Evolutionary conservation across 345 rosid genomes (phyloP).

Genomic region (Nasturtium officinale): DNA sequence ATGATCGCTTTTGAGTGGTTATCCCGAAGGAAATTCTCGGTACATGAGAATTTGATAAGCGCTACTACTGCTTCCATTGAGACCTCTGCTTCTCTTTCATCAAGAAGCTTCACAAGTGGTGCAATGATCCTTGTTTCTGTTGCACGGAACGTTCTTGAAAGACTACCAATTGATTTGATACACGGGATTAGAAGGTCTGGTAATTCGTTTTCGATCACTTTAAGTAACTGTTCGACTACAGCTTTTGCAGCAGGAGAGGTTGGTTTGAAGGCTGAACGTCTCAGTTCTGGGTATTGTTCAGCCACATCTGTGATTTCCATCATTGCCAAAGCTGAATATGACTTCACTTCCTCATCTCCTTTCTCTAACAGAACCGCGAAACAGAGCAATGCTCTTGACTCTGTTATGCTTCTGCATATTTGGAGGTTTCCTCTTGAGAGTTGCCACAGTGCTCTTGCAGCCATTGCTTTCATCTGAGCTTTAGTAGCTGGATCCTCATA

Average conservation of each 20-base stretch:
- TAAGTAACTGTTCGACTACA: conserved; percentile 64
- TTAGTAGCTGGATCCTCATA: conserved; percentile 58
- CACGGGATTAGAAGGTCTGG: conserved; percentile 59
- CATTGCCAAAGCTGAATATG: conserved; percentile 68
- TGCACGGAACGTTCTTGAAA: conserved; percentile 80
- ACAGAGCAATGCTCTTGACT: conserved; percentile 70
- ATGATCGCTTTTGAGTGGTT: conserved; percentile 64
- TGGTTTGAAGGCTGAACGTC: conserved; percentile 75
- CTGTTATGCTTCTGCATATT: conserved; percentile 65
- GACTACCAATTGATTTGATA: conserved; percentile 65
- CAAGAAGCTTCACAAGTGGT: conserved; percentile 70
- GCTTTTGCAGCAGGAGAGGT: conserved; percentile 72
- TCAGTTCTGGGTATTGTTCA: conserved; percentile 58
- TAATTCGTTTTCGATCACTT: conserved; percentile 55
- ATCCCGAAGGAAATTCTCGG: conserved; percentile 60
- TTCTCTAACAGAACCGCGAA: conserved; percentile 67
- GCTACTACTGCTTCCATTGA: conserved; percentile 64
- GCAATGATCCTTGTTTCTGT: conserved; percentile 62
- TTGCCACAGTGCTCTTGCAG: conserved; percentile 73
- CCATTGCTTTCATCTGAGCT: conserved; percentile 83
- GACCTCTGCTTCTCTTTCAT: conserved; percentile 62
- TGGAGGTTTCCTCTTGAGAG: conserved; percentile 63
- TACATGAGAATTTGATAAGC: conserved; percentile 60
- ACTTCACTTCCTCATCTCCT: conserved; percentile 63
- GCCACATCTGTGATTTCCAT: conserved; percentile 76